A percentile compares a stretch with the other conserved stretches of the same genome.
Conservation (phyloP, 2,329 filamentous ascomycete species). For the Anisogramma anomala region DNA sequence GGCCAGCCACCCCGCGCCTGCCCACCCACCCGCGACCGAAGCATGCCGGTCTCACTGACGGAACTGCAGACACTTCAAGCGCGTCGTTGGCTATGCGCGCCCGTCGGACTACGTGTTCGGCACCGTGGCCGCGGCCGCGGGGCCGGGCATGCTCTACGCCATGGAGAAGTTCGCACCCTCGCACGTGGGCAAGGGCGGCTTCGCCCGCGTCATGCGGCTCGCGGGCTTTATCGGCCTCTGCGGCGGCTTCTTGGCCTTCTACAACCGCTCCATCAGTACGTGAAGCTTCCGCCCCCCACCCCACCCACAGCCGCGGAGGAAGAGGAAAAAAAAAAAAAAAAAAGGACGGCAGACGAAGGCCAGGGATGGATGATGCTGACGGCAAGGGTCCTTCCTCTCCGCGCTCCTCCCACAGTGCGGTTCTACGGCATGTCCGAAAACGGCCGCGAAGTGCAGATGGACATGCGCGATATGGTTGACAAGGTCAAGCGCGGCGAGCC, state of each 20-base stretch:
- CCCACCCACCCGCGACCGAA: not conserved
- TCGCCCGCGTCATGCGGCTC: slow-evolving; percentile 72
- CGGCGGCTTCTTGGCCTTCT: slow-evolving; percentile 76
- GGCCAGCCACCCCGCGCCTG: slow-evolving; percentile 24
- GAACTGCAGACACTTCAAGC: slow-evolving; percentile 65
- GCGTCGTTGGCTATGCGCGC: slow-evolving; percentile 79
- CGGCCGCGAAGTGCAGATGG: slow-evolving; percentile 79
- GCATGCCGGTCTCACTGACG: slow-evolving; percentile 20
- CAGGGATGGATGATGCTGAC: too few relatives aligned
- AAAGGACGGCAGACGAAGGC: too few relatives aligned
- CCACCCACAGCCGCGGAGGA: too few relatives aligned
- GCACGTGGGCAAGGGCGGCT: slow-evolving; percentile 69
- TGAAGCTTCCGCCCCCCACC: too few relatives aligned
- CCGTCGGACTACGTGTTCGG: slow-evolving; percentile 71
- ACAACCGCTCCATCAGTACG: slow-evolving; percentile 74
- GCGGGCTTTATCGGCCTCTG: slow-evolving; percentile 58
- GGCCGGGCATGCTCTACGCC: slow-evolving; percentile 60
- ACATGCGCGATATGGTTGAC: slow-evolving; percentile 96
- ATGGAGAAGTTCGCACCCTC: slow-evolving; percentile 83
- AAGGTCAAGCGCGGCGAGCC: slow-evolving; percentile 89
- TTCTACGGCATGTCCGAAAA: slow-evolving; percentile 97
- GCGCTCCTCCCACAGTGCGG: too few relatives aligned
- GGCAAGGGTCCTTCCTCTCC: too few relatives aligned
- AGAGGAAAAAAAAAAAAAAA: too few relatives aligned
- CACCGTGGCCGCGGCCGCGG: slow-evolving; percentile 54